These are phyloP conservation scores for Arctium lappa DNA, from an alignment of 129 eudicot species.

Conservation along the genomic window DNA sequence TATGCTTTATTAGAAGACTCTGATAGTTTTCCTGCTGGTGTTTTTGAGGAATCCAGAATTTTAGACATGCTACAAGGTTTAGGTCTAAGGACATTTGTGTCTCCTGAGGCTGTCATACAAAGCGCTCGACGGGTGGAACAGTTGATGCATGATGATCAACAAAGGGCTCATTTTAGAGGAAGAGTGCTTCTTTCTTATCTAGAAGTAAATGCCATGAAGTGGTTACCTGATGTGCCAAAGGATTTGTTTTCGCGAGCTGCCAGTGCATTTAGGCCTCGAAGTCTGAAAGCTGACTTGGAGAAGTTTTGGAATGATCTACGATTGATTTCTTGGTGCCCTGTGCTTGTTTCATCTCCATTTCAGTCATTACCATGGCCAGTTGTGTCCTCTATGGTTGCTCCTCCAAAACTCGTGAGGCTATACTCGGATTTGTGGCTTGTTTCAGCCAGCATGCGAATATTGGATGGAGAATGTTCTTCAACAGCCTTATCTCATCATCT, in stretches of 20 bases:
- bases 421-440: conserved; percentile 87
- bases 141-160: conserved; percentile 59
- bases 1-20: conserved; percentile 80
- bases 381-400: conserved; percentile 82
- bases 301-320: conserved; percentile 92
- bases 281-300: conserved; percentile 68
- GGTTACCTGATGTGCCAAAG: conserved; percentile 57
- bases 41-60: conserved; percentile 56
- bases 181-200: conserved; percentile 86
- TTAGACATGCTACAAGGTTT: conserved; percentile 80
- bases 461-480: conserved; percentile 94
- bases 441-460: conserved; percentile 95
- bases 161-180: conserved; percentile 75
- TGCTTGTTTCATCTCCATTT: conserved; percentile 74
- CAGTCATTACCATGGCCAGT: conserved; percentile 91
- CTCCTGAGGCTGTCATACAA: conserved; percentile 72
- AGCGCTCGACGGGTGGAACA: conserved; percentile 81
- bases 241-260: conserved; percentile 79
- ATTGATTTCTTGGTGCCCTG: conserved; percentile 93
- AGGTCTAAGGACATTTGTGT: conserved; percentile 88
- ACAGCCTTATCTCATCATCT: conserved; percentile 70
- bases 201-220: conserved; percentile 85
- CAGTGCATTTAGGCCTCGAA: conserved; percentile 69
- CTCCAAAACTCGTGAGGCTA: conserved; percentile 89
- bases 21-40: conserved; percentile 80